Conservation (phyloP, 2,329 filamentous ascomycete species). For the Chrysoporthe deuterocubensis region DNA sequence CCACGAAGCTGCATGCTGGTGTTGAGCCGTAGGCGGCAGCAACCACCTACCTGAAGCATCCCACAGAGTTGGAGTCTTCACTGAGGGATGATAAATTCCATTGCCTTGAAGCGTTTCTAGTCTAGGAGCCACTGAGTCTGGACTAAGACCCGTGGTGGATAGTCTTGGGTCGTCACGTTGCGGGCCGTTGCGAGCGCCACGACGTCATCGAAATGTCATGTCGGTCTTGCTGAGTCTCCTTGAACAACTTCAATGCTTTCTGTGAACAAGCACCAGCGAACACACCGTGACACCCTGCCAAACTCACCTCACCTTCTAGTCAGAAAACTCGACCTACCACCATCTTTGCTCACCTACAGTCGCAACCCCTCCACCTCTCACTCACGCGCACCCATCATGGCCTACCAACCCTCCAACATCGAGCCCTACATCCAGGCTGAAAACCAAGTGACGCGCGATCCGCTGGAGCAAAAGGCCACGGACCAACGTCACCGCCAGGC, state of each 20-base stretch:
- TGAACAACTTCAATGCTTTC: neutral
- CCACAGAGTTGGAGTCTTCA: too few relatives aligned
- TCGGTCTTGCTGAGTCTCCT: neutral
- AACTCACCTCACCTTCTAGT: neutral
- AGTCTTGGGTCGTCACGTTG: neutral
- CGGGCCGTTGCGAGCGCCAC: conserved; percentile 18
- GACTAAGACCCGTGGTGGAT: neutral
- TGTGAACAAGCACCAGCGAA: neutral
- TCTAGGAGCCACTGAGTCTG: neutral
- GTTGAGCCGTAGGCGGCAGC: neutral
- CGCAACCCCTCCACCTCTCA: neutral
- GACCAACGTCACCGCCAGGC: neutral
- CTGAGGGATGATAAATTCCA: neutral
- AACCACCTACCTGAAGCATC: neutral
- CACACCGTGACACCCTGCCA: neutral
- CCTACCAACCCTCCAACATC: conserved; percentile 27
- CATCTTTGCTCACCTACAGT: neutral
- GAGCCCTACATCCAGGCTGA: conserved; percentile 27
- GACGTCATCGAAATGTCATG: conserved; percentile 28
- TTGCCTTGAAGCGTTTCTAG: neutral
- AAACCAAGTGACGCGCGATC: conserved; percentile 25
- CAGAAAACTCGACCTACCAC: neutral
- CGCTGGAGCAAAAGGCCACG: conserved; percentile 21
- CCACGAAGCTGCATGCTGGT: neutral
- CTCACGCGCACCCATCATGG: conserved; percentile 6